Base-by-base conservation (phyloP, 495 filamentous ascomycete species). In the Cercophora scortea region DNA sequence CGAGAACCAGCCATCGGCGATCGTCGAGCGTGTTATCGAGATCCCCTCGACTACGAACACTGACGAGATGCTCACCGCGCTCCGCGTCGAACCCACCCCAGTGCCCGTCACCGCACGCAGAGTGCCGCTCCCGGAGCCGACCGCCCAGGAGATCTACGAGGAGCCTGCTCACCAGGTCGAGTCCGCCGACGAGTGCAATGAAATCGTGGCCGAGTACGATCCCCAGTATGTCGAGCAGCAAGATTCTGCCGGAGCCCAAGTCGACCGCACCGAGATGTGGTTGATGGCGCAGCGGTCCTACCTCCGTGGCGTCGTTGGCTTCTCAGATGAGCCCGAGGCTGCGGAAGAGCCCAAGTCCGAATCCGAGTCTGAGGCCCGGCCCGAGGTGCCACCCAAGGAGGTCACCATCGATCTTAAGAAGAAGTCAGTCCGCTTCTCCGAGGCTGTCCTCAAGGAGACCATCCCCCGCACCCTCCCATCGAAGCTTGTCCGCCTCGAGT, bases 201-300 rank as follows among this genome's bases (percentile, higher is more conserved):
- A 81, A 56, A 79, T 80, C 42, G 67, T 80, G 16, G 76, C 76
- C 32, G 83, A 86, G 55, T 86, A 88, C 56, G 87, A 90, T 47
- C 78, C 87, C 35, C 72, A 75, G 42, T 92, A 90, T 58, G 76
- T 79, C 34, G 84, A 85, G 59, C 80, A 94, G 32, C 71, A 84
- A 54, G 70, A 84, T 38, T 74, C 74, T 36, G 79, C 84, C 8
- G 61, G 81, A n/a, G 77, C 77, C 40, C 87, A 85, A 59, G 67
- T 90, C 18, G 87, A 91, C 68, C 79, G 88, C 43, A 96, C 90
- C 18, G 82, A 82, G 59, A 67, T 87, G 44, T 96, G 90, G 90
- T 78, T 96, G 33, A 68, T 76, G 53, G 84, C 86, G 8, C 90
- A 96, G 63, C 82, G 78, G n/a, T 71, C 79, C 16, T 93, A 92